Conservation (phyloP, 176 grass and related monocot species). For the Avena insularis region DNA sequence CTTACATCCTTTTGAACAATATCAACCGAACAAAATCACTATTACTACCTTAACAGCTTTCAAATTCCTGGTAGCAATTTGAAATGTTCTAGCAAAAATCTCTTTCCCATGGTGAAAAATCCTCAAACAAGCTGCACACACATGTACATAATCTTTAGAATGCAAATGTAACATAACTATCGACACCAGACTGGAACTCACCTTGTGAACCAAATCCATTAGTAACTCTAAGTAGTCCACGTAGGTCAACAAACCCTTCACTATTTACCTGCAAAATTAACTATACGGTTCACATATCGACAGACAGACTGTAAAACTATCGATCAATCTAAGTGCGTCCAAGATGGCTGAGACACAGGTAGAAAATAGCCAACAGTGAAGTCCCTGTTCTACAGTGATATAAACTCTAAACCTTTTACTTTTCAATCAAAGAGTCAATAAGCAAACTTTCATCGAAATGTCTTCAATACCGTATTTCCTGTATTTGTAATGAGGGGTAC, state of each 20-base stretch:
- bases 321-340: neutral
- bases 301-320: slow-evolving; percentile 9
- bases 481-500: slow-evolving; percentile 1
- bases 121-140: slow-evolving; percentile 22
- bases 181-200: slow-evolving; percentile 1
- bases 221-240: slow-evolving; percentile 30
- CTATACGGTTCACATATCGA: neutral
- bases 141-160: slow-evolving; percentile 19
- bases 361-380: neutral
- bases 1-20: neutral
- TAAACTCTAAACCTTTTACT: neutral
- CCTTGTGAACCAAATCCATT: slow-evolving; percentile 47
- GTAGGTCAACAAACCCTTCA: slow-evolving; percentile 26
- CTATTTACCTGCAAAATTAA: slow-evolving; percentile 35
- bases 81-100: slow-evolving; percentile 37
- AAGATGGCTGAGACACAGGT: neutral
- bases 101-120: slow-evolving; percentile 32
- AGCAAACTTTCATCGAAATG: neutral
- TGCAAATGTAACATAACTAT: slow-evolving; percentile 1
- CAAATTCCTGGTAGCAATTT: slow-evolving; percentile 34
- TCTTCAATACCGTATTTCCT: neutral
- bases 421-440: neutral
- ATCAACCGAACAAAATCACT: neutral
- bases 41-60: slow-evolving; percentile 42
- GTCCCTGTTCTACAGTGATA: neutral